A percentile compares a stretch with the other conserved stretches of the same genome.
phyloP scores from a whole-genome alignment of 106 monocot genomes.

The Agapanthus africanus region DNA sequence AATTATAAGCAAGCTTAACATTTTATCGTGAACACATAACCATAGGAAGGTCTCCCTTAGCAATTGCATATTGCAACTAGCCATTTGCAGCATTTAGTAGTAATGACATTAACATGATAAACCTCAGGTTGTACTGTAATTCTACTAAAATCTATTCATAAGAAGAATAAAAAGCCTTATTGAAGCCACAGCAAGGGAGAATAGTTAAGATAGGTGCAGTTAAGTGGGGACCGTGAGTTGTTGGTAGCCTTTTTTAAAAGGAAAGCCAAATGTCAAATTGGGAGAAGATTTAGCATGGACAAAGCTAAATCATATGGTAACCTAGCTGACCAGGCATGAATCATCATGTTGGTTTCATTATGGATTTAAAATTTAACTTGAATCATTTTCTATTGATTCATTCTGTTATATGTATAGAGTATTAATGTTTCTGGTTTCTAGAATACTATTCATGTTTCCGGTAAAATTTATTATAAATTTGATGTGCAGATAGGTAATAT shows the following conservation, averaged over 20 bases:
- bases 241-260: neutral
- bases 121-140: neutral
- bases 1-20: neutral
- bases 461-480: neutral
- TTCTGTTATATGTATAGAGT: neutral
- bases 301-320: too few species aligned
- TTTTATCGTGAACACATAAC: neutral
- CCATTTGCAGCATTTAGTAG: neutral
- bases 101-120: neutral
- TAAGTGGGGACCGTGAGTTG: neutral
- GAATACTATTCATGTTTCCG: neutral
- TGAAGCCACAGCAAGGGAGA: neutral
- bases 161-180: neutral
- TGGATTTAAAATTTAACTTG: too few species aligned
- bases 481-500: neutral
- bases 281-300: neutral
- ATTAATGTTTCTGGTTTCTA: too few species aligned
- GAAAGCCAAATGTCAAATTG: neutral
- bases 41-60: neutral
- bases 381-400: neutral
- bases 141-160: neutral
- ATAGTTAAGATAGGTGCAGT: neutral
- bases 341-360: too few species aligned
- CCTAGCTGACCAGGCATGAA: too few species aligned
- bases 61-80: neutral